Conservation (phyloP, 164 flowering plant genomes). For the Piper longum region DNA sequence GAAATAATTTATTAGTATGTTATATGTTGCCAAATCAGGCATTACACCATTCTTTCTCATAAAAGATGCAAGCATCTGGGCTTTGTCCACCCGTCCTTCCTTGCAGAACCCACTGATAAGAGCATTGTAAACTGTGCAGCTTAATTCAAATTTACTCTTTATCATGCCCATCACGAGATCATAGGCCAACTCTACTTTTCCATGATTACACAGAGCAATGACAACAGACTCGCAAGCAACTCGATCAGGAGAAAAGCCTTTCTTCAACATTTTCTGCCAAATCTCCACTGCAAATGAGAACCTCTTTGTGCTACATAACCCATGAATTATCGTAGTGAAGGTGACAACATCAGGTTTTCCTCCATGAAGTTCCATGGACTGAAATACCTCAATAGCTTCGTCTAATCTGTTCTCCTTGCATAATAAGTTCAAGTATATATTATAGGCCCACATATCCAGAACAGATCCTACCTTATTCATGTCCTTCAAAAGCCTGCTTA, state of each 20-base stretch:
- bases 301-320: slow-evolving; percentile 39
- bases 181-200: slow-evolving; percentile 87
- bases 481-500: slow-evolving; percentile 42
- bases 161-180: slow-evolving; percentile 48
- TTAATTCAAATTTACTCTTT: slow-evolving; percentile 30
- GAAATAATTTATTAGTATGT: slow-evolving; percentile 55
- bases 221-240: slow-evolving; percentile 66
- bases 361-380: slow-evolving; percentile 43
- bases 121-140: slow-evolving; percentile 45
- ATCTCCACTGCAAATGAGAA: slow-evolving; percentile 41
- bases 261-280: slow-evolving; percentile 60
- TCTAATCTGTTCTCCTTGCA: slow-evolving; percentile 45
- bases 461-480: slow-evolving; percentile 49
- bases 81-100: slow-evolving; percentile 57
- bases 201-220: slow-evolving; percentile 47
- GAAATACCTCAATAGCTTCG: slow-evolving; percentile 37
- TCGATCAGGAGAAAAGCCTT: slow-evolving; percentile 45
- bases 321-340: slow-evolving; percentile 56
- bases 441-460: slow-evolving; percentile 78
- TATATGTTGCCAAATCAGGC: slow-evolving; percentile 79
- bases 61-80: slow-evolving; percentile 49
- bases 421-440: slow-evolving; percentile 52
- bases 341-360: slow-evolving; percentile 74
- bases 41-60: slow-evolving; percentile 64
- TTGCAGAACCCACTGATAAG: slow-evolving; percentile 79